These are phyloP conservation scores for Oehlia diaphana DNA, from an alignment of 192 early-diverging fungal genomes.

Conservation along the genomic window DNA sequence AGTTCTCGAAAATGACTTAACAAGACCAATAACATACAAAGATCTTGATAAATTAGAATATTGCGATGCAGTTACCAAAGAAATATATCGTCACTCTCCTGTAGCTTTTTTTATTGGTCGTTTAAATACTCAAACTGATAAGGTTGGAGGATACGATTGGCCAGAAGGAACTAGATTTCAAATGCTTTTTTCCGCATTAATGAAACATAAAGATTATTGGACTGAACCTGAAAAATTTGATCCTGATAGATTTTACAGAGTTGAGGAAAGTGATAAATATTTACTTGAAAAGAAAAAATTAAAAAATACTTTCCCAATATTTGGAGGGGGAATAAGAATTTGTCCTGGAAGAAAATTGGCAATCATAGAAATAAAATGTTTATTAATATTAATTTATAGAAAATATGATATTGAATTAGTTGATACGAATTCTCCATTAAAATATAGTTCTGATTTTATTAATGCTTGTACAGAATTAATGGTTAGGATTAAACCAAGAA, in stretches of 20 bases:
- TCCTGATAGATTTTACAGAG: slow-evolving; percentile 17
- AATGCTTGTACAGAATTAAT: background rate
- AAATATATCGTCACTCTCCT: background rate
- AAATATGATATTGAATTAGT: slow-evolving; percentile 22
- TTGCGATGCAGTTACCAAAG: slow-evolving; percentile 11
- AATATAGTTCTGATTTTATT: background rate
- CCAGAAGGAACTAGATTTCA: background rate
- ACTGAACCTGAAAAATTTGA: slow-evolving; percentile 9
- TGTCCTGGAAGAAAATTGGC: slow-evolving; percentile 14
- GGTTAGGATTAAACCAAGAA: background rate
- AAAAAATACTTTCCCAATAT: background rate
- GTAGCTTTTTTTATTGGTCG: background rate
- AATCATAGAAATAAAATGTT: background rate
- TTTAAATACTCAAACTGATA: background rate
- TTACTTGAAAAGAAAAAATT: background rate
- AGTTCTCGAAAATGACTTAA: background rate
- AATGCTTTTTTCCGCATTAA: background rate
- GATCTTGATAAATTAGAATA: slow-evolving; percentile 8
- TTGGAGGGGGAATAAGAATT: slow-evolving; percentile 2
- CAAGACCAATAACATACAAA: background rate
- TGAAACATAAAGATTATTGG: background rate
- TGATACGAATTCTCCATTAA: background rate
- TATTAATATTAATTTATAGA: background rate
- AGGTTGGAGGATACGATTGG: slow-evolving; percentile 16
- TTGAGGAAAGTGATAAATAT: background rate